Conservation (phyloP, 805 yeast genomes). For the Ogataea pilisensis region DNA sequence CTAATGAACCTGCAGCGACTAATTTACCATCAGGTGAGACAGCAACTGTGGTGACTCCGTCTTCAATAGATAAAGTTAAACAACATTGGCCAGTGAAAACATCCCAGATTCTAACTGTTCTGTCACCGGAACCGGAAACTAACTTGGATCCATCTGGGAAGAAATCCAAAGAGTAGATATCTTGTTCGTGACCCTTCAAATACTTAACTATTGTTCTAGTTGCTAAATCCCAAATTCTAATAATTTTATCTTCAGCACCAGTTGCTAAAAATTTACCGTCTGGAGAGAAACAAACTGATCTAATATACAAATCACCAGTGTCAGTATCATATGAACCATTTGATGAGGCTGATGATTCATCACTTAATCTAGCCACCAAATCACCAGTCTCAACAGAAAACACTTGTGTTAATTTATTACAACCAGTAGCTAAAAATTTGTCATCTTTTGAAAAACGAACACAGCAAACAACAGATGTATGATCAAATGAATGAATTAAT, state of each 20-base stretch:
- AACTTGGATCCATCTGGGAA: slow-evolving; percentile 91
- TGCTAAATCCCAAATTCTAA: slow-evolving; percentile 93
- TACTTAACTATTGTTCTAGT: slow-evolving; percentile 81
- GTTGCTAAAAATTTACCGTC: slow-evolving; percentile 92
- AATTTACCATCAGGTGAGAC: slow-evolving; percentile 91
- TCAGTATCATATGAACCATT: slow-evolving; percentile 49
- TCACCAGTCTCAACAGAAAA: slow-evolving; percentile 91
- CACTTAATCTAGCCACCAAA: slow-evolving; percentile 78
- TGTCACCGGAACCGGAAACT: slow-evolving; percentile 94
- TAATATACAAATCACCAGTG: slow-evolving; percentile 82
- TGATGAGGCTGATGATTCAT: slow-evolving; percentile 56
- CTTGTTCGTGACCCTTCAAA: slow-evolving; percentile 94
- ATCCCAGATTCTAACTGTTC: slow-evolving; percentile 97
- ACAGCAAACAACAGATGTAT: slow-evolving; percentile 94
- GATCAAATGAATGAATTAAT: slow-evolving; percentile 84
- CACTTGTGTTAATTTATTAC: slow-evolving; percentile 93
- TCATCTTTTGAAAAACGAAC: slow-evolving; percentile 92
- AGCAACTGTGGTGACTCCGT: slow-evolving; percentile 97
- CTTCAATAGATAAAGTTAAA: slow-evolving; percentile 85
- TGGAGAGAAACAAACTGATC: slow-evolving; percentile 95
- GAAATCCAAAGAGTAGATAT: slow-evolving; percentile 90
- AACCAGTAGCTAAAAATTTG: slow-evolving; percentile 90
- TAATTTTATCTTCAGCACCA: slow-evolving; percentile 86
- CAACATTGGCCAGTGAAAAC: slow-evolving; percentile 84
- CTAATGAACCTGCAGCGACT: slow-evolving; percentile 95